Percentiles rank a stretch among this genome's conserved stretches.
phyloP scores from a whole-genome alignment of 192 early-diverging fungal genomes.

The Phlyctochytrium arcticum region DNA sequence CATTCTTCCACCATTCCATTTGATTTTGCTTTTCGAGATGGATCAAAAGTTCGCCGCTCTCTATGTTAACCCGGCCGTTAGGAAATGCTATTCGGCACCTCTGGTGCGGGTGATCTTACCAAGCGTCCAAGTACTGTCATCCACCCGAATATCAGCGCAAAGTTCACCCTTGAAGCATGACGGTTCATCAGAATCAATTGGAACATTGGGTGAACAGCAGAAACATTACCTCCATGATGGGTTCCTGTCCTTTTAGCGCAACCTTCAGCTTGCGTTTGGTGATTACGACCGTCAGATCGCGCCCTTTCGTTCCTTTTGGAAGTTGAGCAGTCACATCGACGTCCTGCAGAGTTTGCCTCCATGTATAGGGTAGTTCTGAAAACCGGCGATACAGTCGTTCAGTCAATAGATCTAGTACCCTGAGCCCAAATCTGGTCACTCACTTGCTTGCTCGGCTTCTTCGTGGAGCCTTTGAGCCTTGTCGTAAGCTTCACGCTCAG shows the following conservation, averaged over 20 bases:
- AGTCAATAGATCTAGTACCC: neutral
- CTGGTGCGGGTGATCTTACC: slow-evolving; percentile 32
- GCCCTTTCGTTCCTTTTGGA: slow-evolving; percentile 64
- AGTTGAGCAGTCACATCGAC: slow-evolving; percentile 72
- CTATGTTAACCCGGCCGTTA: slow-evolving; percentile 3
- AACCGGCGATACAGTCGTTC: neutral
- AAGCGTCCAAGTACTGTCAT: slow-evolving; percentile 80
- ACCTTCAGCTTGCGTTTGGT: slow-evolving; percentile 63
- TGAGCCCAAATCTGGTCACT: neutral
- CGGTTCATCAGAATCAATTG: too few relatives aligned
- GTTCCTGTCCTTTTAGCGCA: slow-evolving; percentile 65
- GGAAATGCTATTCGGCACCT: neutral
- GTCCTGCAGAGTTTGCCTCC: slow-evolving; percentile 80
- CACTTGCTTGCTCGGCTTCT: slow-evolving; percentile 41
- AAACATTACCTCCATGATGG: slow-evolving; percentile 71
- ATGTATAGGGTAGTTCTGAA: slow-evolving; percentile 66
- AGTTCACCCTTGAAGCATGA: slow-evolving; percentile 67
- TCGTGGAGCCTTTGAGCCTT: slow-evolving; percentile 26
- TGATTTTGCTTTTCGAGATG: slow-evolving; percentile 82
- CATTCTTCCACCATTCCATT: slow-evolving; percentile 87
- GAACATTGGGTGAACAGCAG: too few relatives aligned
- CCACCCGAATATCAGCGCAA: slow-evolving; percentile 61
- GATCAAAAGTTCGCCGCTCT: slow-evolving; percentile 67
- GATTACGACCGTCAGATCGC: slow-evolving; percentile 64
- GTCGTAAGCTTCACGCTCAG: slow-evolving; percentile 33